Evolutionary conservation across 768 basidiomycete species (phyloP).

Genomic region (Antrodiella citrinella): DNA sequence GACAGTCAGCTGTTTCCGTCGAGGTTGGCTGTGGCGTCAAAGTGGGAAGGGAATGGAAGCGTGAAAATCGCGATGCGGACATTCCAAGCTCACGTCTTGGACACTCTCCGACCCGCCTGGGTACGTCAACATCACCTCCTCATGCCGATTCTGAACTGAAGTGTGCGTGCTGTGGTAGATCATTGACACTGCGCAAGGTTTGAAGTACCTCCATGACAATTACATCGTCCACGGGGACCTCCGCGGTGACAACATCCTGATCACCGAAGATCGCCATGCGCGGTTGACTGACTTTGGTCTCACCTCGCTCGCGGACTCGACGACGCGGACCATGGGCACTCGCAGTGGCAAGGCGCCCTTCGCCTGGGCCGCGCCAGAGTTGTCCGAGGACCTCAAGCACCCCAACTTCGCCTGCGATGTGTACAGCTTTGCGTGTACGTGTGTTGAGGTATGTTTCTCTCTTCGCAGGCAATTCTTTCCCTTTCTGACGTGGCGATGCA

Average conservation of each 20-base stretch:
- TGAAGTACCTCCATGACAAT: not conserved
- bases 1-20: not conserved
- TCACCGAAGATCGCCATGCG: not conserved
- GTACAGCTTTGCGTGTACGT: not conserved
- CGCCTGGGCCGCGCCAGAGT: not conserved
- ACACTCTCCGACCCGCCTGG: not conserved
- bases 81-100: not conserved
- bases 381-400: not conserved
- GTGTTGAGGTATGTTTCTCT: not conserved
- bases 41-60: not conserved
- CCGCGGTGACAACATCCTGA: not conserved
- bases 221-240: not conserved
- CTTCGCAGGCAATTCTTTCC: no score
- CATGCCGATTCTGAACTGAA: no score
- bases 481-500: no score
- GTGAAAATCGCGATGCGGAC: not conserved
- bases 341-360: not conserved
- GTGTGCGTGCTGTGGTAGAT: no score
- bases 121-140: not conserved
- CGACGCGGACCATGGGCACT: not conserved
- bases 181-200: no score
- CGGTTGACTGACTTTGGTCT: not conserved
- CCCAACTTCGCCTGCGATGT: not conserved
- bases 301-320: not conserved
- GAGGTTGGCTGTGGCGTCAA: not conserved